Evolutionary conservation across 495 filamentous ascomycete species (phyloP).

Genomic region (Daldinia childiae): DNA sequence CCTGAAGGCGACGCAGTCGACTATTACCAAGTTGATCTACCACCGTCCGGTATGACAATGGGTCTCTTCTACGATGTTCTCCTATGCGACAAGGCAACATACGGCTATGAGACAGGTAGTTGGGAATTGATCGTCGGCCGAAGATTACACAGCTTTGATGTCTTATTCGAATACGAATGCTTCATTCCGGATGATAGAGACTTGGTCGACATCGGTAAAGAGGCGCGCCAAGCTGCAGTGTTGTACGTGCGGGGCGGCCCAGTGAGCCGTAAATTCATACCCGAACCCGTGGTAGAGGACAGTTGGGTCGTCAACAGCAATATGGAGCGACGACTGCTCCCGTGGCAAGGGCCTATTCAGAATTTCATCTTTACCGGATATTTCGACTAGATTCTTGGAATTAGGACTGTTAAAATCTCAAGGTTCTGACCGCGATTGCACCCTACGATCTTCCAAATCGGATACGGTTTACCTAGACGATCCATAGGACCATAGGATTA

Average conservation of each 20-base stretch:
- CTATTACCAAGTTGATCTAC: constrained; percentile 40
- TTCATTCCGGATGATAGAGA: constrained; percentile 33
- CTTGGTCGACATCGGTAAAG: constrained; percentile 25
- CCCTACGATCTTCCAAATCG: neutral
- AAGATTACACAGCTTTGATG: constrained; percentile 31
- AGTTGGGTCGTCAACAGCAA: constrained; percentile 20
- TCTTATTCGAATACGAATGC: constrained; percentile 31
- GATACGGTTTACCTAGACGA: no score
- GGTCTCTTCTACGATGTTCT: constrained; percentile 40
- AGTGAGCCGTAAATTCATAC: neutral
- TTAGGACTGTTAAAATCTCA: neutral
- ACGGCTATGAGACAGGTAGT: constrained; percentile 37
- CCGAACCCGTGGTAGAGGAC: constrained; percentile 7
- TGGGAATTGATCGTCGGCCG: constrained; percentile 34
- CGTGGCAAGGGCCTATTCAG: constrained; percentile 39
- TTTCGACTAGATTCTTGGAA: constrained; percentile 18
- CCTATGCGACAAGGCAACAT: constrained; percentile 40
- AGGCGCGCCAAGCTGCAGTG: constrained; percentile 31
- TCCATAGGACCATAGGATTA: no score
- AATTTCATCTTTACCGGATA: constrained; percentile 37
- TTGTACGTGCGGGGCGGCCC: constrained; percentile 34
- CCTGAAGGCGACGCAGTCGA: constrained; percentile 20
- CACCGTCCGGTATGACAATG: constrained; percentile 39
- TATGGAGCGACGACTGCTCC: constrained; percentile 23
- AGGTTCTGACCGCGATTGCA: neutral